A percentile compares a stretch with the other conserved stretches of the same genome.
Evolutionary conservation across 2,329 filamentous ascomycete genomes (phyloP).

Genomic region (Parafenestella ontariensis): DNA sequence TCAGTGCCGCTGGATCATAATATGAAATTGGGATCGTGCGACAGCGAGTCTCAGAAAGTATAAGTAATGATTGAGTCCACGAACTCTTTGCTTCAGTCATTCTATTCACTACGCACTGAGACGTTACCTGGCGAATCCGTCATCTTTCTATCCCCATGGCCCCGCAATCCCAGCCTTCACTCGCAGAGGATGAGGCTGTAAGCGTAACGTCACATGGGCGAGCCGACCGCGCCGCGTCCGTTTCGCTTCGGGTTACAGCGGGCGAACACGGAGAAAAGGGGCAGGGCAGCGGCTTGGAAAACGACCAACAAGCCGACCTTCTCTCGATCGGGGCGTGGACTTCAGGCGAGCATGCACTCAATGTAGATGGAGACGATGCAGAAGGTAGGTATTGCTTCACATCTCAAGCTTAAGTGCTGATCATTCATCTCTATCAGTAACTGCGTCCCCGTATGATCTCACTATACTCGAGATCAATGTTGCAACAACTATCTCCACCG

Average conservation of each 20-base stretch:
- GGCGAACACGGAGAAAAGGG: background rate
- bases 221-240: background rate
- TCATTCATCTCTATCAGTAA: background rate
- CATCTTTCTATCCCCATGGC: background rate
- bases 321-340: background rate
- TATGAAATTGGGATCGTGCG: too few species aligned
- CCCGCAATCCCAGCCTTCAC: background rate
- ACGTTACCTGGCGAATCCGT: background rate
- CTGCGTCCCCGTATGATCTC: background rate
- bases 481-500: background rate
- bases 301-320: background rate
- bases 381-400: background rate
- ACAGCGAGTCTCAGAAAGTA: background rate
- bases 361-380: background rate
- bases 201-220: background rate
- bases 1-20: too few species aligned
- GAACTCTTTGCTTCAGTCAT: background rate
- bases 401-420: background rate
- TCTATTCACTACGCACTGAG: background rate
- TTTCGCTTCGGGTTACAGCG: background rate
- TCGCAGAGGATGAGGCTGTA: background rate
- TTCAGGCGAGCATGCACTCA: background rate
- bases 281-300: background rate
- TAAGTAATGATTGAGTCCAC: background rate
- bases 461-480: background rate